Conservation (phyloP, 139 green algal species). For the Chloropicon primus region DNA sequence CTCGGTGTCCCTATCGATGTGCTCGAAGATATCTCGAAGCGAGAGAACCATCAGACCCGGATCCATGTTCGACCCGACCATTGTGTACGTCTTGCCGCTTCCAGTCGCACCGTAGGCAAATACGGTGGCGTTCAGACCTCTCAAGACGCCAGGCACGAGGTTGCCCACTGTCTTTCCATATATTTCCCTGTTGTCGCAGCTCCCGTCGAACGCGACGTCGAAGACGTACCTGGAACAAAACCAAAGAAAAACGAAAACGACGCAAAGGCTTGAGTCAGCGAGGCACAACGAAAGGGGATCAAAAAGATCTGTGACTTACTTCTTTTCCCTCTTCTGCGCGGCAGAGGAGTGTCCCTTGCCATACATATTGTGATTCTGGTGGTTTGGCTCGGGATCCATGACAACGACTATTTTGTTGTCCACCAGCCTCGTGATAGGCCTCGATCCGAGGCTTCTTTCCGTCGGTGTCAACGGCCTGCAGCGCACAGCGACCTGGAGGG, state of each 20-base stretch:
- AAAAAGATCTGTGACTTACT: too few species aligned
- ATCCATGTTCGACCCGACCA: slow-evolving; percentile 39
- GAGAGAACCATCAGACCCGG: slow-evolving; percentile 69
- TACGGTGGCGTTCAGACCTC: slow-evolving; percentile 66
- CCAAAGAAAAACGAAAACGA: too few species aligned
- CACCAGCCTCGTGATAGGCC: slow-evolving; percentile 7
- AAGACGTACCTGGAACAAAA: too few species aligned
- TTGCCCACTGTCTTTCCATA: slow-evolving; percentile 50
- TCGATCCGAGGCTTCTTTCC: slow-evolving; percentile 1
- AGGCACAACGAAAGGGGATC: too few species aligned
- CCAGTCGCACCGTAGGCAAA: slow-evolving; percentile 53
- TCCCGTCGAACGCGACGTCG: slow-evolving; percentile 7
- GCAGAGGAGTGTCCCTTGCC: not conserved
- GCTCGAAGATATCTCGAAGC: slow-evolving; percentile 52
- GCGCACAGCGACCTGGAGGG: slow-evolving; percentile 6
- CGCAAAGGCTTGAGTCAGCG: too few species aligned
- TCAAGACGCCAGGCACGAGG: slow-evolving; percentile 43
- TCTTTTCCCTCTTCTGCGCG: not conserved
- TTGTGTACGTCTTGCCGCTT: slow-evolving; percentile 54
- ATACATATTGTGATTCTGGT: slow-evolving; percentile 4
- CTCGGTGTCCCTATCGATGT: slow-evolving; percentile 8
- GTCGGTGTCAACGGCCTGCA: slow-evolving; percentile 1
- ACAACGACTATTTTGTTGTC: slow-evolving; percentile 20
- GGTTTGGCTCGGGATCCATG: slow-evolving; percentile 14
- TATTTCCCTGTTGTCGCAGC: slow-evolving; percentile 47